phyloP scores from a whole-genome alignment of 176 grass and related monocot species.

The Oryza longistaminata region DNA sequence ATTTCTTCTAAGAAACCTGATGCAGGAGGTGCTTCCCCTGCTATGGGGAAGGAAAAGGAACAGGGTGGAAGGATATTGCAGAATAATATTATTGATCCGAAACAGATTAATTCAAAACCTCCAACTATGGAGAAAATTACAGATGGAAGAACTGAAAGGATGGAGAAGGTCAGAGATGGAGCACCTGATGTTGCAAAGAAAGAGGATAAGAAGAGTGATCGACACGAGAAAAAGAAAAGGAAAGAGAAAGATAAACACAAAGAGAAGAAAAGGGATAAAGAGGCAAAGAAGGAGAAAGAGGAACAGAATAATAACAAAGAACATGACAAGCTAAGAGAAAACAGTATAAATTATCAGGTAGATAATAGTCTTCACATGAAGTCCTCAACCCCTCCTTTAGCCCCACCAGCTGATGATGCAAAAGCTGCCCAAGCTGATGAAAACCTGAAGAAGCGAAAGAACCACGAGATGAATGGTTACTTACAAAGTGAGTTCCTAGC shows the following conservation, averaged over 20 bases:
- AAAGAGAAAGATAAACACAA: constrained; percentile 69
- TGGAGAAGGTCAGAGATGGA: constrained; percentile 58
- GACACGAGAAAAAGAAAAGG: constrained; percentile 63
- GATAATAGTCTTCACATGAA: constrained; percentile 54
- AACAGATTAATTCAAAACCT: constrained; percentile 38
- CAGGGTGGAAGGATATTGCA: constrained; percentile 32
- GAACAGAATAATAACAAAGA: constrained; percentile 54
- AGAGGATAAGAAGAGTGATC: constrained; percentile 52
- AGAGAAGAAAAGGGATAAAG: constrained; percentile 72
- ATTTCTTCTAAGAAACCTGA: constrained; percentile 42
- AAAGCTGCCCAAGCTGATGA: constrained; percentile 47
- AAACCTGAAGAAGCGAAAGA: constrained; percentile 72
- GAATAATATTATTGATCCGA: constrained; percentile 44
- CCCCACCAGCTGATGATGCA: constrained; percentile 31
- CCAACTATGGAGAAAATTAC: constrained; percentile 52
- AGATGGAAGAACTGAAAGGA: constrained; percentile 56
- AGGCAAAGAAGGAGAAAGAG: constrained; percentile 60
- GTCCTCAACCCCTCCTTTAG: constrained; percentile 39
- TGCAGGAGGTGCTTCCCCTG: constrained; percentile 30
- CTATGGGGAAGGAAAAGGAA: constrained; percentile 54
- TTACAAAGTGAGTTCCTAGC: constrained; percentile 69
- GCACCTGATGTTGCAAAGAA: constrained; percentile 41
- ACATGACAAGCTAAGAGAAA: constrained; percentile 54
- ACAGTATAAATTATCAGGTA: constrained; percentile 46
- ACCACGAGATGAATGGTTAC: constrained; percentile 66